These are phyloP conservation scores for Penicillium cataractarum DNA, from an alignment of 495 filamentous ascomycete genomes.

Conservation along the genomic window DNA sequence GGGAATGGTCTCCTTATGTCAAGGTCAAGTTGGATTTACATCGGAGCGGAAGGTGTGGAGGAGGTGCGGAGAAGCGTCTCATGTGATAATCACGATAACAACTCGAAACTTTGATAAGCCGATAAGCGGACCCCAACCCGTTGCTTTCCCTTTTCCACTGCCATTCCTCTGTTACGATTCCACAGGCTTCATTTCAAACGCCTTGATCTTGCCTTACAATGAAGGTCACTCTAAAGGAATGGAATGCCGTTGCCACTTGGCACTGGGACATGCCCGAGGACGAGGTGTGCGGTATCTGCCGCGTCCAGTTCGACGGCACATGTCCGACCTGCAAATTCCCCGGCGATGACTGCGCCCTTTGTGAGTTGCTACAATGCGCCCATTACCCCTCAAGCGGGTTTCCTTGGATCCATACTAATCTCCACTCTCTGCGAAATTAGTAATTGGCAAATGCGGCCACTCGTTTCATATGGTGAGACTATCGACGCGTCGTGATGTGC, in stretches of 20 bases:
- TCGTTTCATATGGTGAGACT: slow-evolving; percentile 89
- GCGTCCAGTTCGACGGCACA: slow-evolving; percentile 95
- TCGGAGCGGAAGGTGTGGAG: slow-evolving; percentile 14
- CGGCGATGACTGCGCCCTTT: slow-evolving; percentile 89
- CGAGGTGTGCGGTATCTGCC: slow-evolving; percentile 98
- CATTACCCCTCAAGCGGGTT: not conserved
- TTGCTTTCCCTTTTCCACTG: no score
- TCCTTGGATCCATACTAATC: not conserved
- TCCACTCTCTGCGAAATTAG: slow-evolving; percentile 45
- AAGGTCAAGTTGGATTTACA: slow-evolving; percentile 11
- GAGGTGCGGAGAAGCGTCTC: slow-evolving; percentile 30
- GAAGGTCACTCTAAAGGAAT: slow-evolving; percentile 92
- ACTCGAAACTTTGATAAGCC: slow-evolving; percentile 5
- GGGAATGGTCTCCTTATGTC: slow-evolving; percentile 1
- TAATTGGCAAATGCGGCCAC: slow-evolving; percentile 93
- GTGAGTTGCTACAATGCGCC: slow-evolving; percentile 54
- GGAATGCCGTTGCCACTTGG: slow-evolving; percentile 95
- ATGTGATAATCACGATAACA: slow-evolving; percentile 35
- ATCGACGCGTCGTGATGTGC: slow-evolving; percentile 1
- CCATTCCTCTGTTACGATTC: no score
- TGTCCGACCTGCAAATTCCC: slow-evolving; percentile 98
- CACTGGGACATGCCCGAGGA: slow-evolving; percentile 97
- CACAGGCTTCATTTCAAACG: no score
- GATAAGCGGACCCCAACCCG: not conserved
- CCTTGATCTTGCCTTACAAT: no score